Evolutionary conservation across 495 filamentous ascomycete genomes (phyloP), one percentile per base, ranked within the genome.

Genomic region (Podospora sp.): DNA sequence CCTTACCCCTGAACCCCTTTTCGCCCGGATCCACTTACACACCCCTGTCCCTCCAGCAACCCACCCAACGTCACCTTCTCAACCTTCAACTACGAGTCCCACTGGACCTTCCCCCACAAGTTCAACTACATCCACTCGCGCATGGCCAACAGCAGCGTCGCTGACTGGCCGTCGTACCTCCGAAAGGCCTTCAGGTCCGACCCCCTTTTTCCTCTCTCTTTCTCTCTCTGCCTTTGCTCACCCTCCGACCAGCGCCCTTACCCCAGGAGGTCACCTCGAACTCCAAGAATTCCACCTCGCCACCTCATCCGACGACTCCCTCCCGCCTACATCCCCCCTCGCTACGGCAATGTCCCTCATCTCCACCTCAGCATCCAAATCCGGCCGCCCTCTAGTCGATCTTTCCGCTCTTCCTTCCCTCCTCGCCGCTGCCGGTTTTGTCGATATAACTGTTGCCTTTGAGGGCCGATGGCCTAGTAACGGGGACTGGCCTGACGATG

Each of bases 41-140:
- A 55, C 25, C 14, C 9, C 40, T 2, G 5, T 18, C 14, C 40
- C 8, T 22, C n/a, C n/a, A 62, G 60, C 22, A 7, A 20, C 21
- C 60, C 60, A 9, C 21, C 60, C 7, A 62, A 62, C 36, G 35
- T 62, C 20, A 49, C 60, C 22, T 62, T 62, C 60, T n/a, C 16
- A 49, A 50, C 36, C 35, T n/a, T 16, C n/a, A 50, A 50, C 36
- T 62, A 49, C 36, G 60, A 62, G 12, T 29, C 40, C 7, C 21
- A 62, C 1, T 62, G 60, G 60, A 14, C 20, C n/a, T 62, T 62
- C 21, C 36, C 36, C 11, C 33, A 49, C 21, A 33, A 46, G 20
- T 62, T 62, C 60, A 33, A 62, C 35, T 62, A 62, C 36, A 62
- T 62, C 60, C 60, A 62, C 60, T 46, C 29, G 16, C 60, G 60